Base-by-base conservation (phyloP, 352 stramenopile species). In the Globisporangium lucens region DNA sequence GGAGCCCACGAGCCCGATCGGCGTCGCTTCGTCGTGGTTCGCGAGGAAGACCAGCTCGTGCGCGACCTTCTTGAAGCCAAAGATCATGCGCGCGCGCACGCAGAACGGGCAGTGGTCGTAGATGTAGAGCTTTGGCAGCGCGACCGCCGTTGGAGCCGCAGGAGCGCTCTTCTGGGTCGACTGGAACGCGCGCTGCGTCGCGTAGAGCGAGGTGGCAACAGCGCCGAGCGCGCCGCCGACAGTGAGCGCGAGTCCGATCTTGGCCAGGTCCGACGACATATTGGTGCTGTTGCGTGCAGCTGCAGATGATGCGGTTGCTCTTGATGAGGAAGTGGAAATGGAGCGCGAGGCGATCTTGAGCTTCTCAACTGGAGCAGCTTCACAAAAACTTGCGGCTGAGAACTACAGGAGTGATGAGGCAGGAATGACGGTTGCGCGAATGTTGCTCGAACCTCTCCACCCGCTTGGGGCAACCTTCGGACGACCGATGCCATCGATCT, bases 61-160 rank as follows among this genome's bases (percentile, higher is more conserved):
- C 41, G 64, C 55, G 4, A 80, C 53, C 36, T 71, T 66, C 72
- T 86, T 86, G 41, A 83, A 65, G 4, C 76, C 78, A 33, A 82
- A 77, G 68, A 86, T 84, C 74, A 76, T 74, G 33, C 76, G 76
- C 60, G 67, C 75, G 12, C 76, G 78, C 60, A 80, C 74, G 66
- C 76, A 80, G 59, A 78, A 84, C 13, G 76, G 72, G 38, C 74
- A 82, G 58, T 75, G 63, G 72, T 86, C 78, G 68, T 84, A 86
- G n/a, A 83, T 64, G 72, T 79, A 82, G 13, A 86, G 68, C 72
- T 77, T 80, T n/a, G 68, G 72, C 55, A 72, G 57, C 8, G 61
- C 52, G 17, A n/a, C 33, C 5, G 36, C 13, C 7, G 33, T 38
- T 2, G 38, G 24, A 17, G 60, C 10, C 15, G 47, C 59, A 27